Base-by-base conservation (phyloP, 2,329 filamentous ascomycete genomes). In the Colletotrichum sp. region DNA sequence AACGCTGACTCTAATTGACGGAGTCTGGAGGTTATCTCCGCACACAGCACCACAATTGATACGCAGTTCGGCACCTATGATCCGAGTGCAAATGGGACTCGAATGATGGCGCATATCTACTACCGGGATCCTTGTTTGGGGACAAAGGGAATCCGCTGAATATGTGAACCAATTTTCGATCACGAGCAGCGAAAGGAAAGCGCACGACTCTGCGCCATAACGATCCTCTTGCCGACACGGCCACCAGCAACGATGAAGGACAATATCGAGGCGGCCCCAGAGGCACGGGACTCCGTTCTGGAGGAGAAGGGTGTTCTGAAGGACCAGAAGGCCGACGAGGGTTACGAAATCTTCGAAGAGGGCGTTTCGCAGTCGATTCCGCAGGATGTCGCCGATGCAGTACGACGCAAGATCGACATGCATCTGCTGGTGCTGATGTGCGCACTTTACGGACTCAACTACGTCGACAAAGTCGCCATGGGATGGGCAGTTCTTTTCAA, bases 401-500 rank as follows among this genome's bases (percentile, higher is more conserved):
- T 81, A 15, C 64, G 77, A 21, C 76, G 79, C 26, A 78, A 78
- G 68, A 30, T 78, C 10, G 78, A 78, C 34, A 65, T 67, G 12
- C 77, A 78, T 44, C 72, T 80, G 10, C 73, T 80, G 26, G 79
- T 77, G 2, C 70, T 80, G 21, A 80, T 80, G 79, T 80, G 79
- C 55, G 59, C 74, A 34, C 69, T 79, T 13, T 80, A 80, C 21
- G 79, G 79, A 10, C 69, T 80, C 30, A 79, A 79, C 67, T 81
- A 80, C 49, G 78, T 81, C 65, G 80, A 79, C 52, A 79, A 79
- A 70, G 78, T 78, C 5, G 77, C 79, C 30, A 77, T 80, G 34
- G 76, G 78, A 21, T 81, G 79, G 79, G 80, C 80, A 12, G 80
- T 80, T 2, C 72, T 81, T 12, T 80, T 80, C 69, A 49, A 78